Base-by-base conservation (phyloP, 331 rosid species). In the Pyracantha coccinea region DNA sequence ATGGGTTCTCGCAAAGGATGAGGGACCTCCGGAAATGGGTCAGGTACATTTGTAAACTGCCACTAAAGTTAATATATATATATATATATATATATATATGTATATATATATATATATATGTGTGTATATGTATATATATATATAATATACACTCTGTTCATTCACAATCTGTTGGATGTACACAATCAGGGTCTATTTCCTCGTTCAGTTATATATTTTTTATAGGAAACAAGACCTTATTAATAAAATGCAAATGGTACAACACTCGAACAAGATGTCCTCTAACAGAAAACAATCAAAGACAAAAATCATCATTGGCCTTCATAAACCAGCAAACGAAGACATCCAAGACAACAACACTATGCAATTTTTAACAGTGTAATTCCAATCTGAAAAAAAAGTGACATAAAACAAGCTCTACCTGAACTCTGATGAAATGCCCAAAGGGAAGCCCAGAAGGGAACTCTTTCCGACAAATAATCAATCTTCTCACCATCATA, bases 1-100 rank as follows among this genome's bases (percentile, higher is more conserved):
- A 84, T 94, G 99, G 99, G 99, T 94, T 66, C 99, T 94, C 12
- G 85, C 97, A 2, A 92, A 94, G 80, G 99, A 94, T 75, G 99
- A 94, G 90, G 99, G 99, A 41, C 99, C 99, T 59, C 91, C 88
- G 28, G 97, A 94, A 86, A 94, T 94, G 99, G 93, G 78, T 81
- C 88, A 94, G 99, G 99, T 94, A 87, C 70, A 77, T 65, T 67
- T 78, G 6, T 44, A 9, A 66, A 41, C 41, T 67, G 14, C 25
- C 61, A 23, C 41, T 27, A 28, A 20, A 29, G 12, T 73, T 19
- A n/a, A 69, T 44, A 17, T 75, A 50, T 60, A 15, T 20, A n/a
- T 44, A 16, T 75, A 45, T 57, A 12, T 19, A 38, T 35, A 24
- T 28, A 28, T 28, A 28, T n/a, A n/a, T n/a, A n/a, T n/a, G n/a